These are phyloP conservation scores for Penicillium hesseltinei DNA, from an alignment of 2,329 filamentous ascomycete species.

Conservation along the genomic window DNA sequence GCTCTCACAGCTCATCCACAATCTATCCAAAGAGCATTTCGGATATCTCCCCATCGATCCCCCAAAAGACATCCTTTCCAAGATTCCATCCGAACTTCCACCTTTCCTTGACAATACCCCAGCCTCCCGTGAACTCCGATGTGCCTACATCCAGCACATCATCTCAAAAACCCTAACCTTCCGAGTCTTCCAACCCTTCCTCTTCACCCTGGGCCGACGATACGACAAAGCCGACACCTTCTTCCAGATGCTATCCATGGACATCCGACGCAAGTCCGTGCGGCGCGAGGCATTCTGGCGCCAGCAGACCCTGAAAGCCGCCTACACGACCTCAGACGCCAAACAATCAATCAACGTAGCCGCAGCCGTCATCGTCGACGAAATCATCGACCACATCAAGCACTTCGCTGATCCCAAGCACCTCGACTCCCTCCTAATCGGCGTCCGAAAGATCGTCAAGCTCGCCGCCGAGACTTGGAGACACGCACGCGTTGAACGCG, in stretches of 20 bases:
- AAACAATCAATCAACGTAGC: slow-evolving; percentile 57
- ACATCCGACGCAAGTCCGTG: slow-evolving; percentile 57
- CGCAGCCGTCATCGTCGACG: slow-evolving; percentile 56
- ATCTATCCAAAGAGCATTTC: slow-evolving; percentile 54
- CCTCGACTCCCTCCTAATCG: slow-evolving; percentile 51
- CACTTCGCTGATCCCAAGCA: slow-evolving; percentile 53
- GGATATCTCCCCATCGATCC: slow-evolving; percentile 52
- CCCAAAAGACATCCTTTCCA: slow-evolving; percentile 50
- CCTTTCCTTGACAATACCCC: slow-evolving; percentile 54
- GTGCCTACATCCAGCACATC: slow-evolving; percentile 56
- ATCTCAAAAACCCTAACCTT: slow-evolving; percentile 57
- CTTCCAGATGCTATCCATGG: slow-evolving; percentile 55
- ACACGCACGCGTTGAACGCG: slow-evolving; percentile 56
- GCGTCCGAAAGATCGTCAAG: slow-evolving; percentile 56
- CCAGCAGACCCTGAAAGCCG: slow-evolving; percentile 57
- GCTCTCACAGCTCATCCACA: slow-evolving; percentile 52
- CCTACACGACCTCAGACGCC: slow-evolving; percentile 56
- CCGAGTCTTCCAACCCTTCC: slow-evolving; percentile 57
- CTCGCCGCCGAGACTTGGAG: slow-evolving; percentile 59
- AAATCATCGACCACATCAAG: slow-evolving; percentile 55
- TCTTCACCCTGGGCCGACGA: slow-evolving; percentile 55
- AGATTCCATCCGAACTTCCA: slow-evolving; percentile 53
- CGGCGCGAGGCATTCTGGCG: slow-evolving; percentile 59
- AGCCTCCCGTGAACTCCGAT: slow-evolving; percentile 52
- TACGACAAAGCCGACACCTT: slow-evolving; percentile 58